Evolutionary conservation across 2,329 filamentous ascomycete species (phyloP), one percentile per base, ranked within the genome.

Genomic region (Aspergillus quadrilineatus): DNA sequence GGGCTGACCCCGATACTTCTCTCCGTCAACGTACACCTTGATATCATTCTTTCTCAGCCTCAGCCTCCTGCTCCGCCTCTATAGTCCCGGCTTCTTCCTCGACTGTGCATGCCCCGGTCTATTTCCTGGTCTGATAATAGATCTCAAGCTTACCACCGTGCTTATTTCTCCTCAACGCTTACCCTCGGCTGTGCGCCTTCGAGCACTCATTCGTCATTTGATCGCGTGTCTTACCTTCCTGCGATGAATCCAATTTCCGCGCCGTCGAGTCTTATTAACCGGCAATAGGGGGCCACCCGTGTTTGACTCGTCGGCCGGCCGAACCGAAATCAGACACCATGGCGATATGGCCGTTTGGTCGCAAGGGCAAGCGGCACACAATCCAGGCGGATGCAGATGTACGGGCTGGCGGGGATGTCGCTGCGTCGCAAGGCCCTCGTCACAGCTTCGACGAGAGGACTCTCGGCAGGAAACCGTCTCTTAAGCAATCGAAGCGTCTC

Each of bases 261-360:
- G 12, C 60, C 55, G 12, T 60, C 56, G 59, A 57, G 56, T 43
- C 60, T 48, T 54, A 50, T 34, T 53, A 54, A 56, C 48, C 54
- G 48, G 63, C 52, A 59, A 53, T 49, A 56, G 58, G 54, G 17
- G 48, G 58, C 56, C 49, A 22, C 59, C 50, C 55, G 55, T 59
- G 37, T 58, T 63, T 66, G 63, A 66, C 58, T 61, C 53, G 58
- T 56, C 56, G 42, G 50, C 62, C 53, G 61, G 58, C 56, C 45
- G 52, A 55, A 51, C 56, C 45, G 52, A 55, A 51, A 64, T 41
- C 54, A 53, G 61, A 49, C 69, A 69, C 65, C 67, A 93, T 93
- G 89, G 85, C 87, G 71, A 79, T 92, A 74, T 95, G 90, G 91
- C 89, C 87, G 60, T 96, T 95, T 75, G 82, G 87, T 75, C 86